Conservation (phyloP, 352 stramenopile genomes). For the Globisporangium nunn region DNA sequence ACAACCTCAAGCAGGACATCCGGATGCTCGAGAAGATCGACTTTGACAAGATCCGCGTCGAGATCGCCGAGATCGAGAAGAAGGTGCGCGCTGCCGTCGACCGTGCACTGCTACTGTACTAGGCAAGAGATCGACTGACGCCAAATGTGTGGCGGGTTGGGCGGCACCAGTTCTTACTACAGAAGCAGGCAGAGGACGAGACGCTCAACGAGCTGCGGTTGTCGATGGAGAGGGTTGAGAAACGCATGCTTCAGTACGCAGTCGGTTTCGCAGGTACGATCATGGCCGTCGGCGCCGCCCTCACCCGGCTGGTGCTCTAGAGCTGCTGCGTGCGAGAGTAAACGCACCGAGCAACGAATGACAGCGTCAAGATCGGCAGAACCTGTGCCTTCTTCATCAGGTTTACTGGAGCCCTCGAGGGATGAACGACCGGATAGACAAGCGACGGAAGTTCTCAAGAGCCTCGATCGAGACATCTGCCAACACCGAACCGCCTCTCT, state of each 20-base stretch:
- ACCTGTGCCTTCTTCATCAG: neutral
- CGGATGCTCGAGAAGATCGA: conserved; percentile 88
- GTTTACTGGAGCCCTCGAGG: neutral
- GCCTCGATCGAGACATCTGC: neutral
- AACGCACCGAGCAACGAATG: too few species aligned
- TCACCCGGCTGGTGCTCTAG: conserved; percentile 72
- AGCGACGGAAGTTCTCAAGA: neutral
- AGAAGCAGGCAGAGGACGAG: conserved; percentile 85
- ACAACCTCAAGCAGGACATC: conserved; percentile 87
- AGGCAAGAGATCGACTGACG: neutral
- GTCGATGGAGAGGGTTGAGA: conserved; percentile 87
- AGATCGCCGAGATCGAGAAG: conserved; percentile 84
- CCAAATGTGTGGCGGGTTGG: neutral
- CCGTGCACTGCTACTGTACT: too few species aligned
- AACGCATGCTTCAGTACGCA: conserved; percentile 84
- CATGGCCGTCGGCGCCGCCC: conserved; percentile 73
- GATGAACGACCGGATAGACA: neutral
- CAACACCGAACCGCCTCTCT: neutral
- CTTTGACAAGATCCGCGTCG: conserved; percentile 85
- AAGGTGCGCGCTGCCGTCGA: conserved; percentile 21
- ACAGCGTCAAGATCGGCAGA: neutral
- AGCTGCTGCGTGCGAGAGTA: neutral
- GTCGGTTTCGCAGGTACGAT: conserved; percentile 85
- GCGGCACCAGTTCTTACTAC: conserved; percentile 53
- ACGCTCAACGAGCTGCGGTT: conserved; percentile 81